Base-by-base conservation (phyloP, 257 asterid species). In the Solanum ahanhuiri region DNA sequence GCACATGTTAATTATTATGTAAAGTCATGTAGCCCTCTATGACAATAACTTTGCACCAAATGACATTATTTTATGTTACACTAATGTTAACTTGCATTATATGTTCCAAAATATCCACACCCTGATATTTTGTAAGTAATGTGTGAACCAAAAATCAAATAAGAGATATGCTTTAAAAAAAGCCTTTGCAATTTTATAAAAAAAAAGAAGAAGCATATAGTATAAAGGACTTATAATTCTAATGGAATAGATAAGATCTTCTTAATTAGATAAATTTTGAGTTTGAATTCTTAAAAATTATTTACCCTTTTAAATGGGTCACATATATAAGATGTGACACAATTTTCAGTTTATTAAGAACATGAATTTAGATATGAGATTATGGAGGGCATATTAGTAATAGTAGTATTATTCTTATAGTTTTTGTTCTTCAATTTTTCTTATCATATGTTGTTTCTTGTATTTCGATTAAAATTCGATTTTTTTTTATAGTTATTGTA, bases 181-280 rank as follows among this genome's bases (percentile, higher is more conserved):
- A 17, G 60, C 60, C 60, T 51, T 51, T 51, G 22, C 15, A 43
- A 3, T 2, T 43, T 43, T 11, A 43, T 10, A 2, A 9, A 43
- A 11, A 12, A 0, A 0, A 51, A 4, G 0, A 5, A 15, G 0
- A 48, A 57, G 0, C 4, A 7, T 20, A 57, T 57, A 2, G 4
- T 54, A 54, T 51, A 51, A 17, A 54, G 23, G 23, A 18, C 23
- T 57, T 8, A 51, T 17, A 18, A 51, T 51, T 51, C 4, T 6
- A 9, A 54, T 54, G n/a, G 63, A 54, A 6, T 54, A 54, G 4
- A 57, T 18, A 18, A 57, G 64, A 57, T 57, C 2, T 2, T 54
- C 0, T 57, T 57, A 7, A 57, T 57, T 18, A 18, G 64, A 57
- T 9, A 57, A 57, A 57, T 57, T 57, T 57, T 57, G 11, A 57